These are phyloP conservation scores for Naganishia cerealis DNA, from an alignment of 1,284 basidiomycete species.

Conservation along the genomic window DNA sequence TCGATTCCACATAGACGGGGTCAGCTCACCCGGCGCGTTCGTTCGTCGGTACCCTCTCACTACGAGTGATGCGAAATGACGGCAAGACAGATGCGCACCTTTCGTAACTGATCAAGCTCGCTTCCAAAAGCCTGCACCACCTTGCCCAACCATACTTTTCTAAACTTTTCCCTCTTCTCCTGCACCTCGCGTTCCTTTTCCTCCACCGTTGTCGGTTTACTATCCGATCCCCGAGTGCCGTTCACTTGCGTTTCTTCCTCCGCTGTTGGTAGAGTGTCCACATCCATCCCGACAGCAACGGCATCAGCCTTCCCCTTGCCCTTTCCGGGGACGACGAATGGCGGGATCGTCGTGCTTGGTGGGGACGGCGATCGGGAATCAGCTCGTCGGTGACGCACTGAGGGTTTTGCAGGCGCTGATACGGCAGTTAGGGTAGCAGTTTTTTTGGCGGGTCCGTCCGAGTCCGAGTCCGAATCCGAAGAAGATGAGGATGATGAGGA, in stretches of 20 bases:
- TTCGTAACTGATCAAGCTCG: conserved; percentile 34
- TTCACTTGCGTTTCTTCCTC: neutral
- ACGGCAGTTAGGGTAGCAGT: neutral
- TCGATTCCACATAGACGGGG: neutral
- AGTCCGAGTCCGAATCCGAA: conserved; percentile 33
- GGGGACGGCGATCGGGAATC: conserved; percentile 32
- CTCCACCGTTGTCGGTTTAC: conserved; percentile 14
- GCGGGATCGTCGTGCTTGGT: conserved; percentile 22
- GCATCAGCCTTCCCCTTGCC: conserved; percentile 21
- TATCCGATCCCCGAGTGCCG: conserved; percentile 33
- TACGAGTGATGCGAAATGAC: neutral
- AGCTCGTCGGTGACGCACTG: conserved; percentile 6
- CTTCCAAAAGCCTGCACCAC: conserved; percentile 34
- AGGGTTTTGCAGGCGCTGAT: neutral
- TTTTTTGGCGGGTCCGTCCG: neutral
- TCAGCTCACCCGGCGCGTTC: neutral
- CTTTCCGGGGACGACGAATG: conserved; percentile 24
- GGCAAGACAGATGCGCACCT: conserved; percentile 18
- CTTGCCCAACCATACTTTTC: conserved; percentile 35
- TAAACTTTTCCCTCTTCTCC: conserved; percentile 30
- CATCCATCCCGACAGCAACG: conserved; percentile 18
- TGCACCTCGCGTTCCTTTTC: conserved; percentile 35
- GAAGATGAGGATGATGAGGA: conserved; percentile 29
- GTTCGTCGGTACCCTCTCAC: no score
- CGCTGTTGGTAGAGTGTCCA: conserved; percentile 1